A percentile compares a stretch with the other conserved stretches of the same genome.
Evolutionary conservation across 495 filamentous ascomycete species (phyloP).

Genomic region (Hypomontagnella monticulosa): DNA sequence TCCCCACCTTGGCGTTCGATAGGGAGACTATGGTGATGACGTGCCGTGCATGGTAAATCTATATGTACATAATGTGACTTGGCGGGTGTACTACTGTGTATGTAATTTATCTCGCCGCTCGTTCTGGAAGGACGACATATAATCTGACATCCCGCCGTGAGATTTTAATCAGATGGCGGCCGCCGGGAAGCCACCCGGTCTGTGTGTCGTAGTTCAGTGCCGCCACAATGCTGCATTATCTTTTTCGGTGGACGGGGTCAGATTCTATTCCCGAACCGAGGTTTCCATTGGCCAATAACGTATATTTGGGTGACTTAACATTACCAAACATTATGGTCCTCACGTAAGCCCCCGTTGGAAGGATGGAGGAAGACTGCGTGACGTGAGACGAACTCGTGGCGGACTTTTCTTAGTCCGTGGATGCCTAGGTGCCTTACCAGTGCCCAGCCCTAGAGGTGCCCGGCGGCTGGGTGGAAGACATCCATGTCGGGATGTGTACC

Average conservation of each 20-base stretch:
- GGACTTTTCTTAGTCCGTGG: conserved; percentile 26
- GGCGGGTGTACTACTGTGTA: too few relatives aligned
- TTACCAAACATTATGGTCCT: conserved; percentile 9
- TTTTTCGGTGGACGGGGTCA: not conserved
- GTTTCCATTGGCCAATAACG: not conserved
- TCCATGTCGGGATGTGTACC: too few relatives aligned
- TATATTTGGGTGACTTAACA: not conserved
- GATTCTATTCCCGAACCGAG: conserved; percentile 4
- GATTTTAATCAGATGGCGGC: conserved; percentile 9
- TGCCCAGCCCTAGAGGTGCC: too few relatives aligned
- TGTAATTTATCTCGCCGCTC: not conserved
- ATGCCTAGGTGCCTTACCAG: too few relatives aligned
- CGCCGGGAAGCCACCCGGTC: not conserved
- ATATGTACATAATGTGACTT: not conserved
- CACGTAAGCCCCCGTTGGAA: conserved; percentile 25
- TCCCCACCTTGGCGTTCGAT: too few relatives aligned
- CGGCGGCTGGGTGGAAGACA: too few relatives aligned
- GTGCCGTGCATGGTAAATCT: not conserved
- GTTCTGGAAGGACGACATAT: not conserved
- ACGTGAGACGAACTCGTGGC: conserved; percentile 32
- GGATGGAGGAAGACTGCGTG: conserved; percentile 3
- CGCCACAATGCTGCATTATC: conserved; percentile 2
- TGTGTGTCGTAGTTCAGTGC: not conserved
- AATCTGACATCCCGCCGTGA: conserved; percentile 1
- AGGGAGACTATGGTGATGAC: not conserved